Conservation (phyloP, 225 moss, liverwort and hornwort species). For the Pseudisothecium myosuroides region DNA sequence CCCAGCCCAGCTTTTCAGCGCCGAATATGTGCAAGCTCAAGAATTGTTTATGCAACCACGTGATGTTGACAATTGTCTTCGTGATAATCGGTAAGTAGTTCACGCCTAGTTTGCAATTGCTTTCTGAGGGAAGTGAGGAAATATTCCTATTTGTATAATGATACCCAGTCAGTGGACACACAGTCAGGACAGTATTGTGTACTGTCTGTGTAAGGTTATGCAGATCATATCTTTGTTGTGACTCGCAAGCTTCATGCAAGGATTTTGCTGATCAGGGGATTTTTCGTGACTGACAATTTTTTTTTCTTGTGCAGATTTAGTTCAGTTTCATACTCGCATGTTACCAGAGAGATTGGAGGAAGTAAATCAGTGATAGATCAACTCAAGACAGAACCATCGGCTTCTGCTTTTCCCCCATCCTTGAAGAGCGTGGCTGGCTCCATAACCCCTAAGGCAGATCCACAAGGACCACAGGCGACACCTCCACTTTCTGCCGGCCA, state of each 20-base stretch:
- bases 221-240: neutral
- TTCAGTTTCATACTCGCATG: conserved; percentile 65
- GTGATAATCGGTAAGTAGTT: conserved; percentile 71
- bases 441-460: conserved; percentile 5
- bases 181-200: neutral
- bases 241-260: neutral
- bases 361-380: conserved; percentile 37
- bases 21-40: conserved; percentile 82
- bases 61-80: conserved; percentile 75
- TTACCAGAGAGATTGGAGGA: conserved; percentile 38
- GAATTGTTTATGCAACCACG: conserved; percentile 77
- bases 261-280: neutral
- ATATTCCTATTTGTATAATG: neutral
- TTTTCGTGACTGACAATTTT: neutral
- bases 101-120: neutral
- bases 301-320: conserved; percentile 58
- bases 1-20: conserved; percentile 76
- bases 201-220: neutral
- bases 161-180: neutral
- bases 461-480: neutral
- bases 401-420: conserved; percentile 11
- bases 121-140: neutral
- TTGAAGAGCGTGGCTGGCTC: neutral
- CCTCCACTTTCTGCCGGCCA: neutral
- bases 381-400: conserved; percentile 15